Evolutionary conservation across 2,329 filamentous ascomycete genomes (phyloP).

Genomic region (Colletotrichum neosansevieriae): DNA sequence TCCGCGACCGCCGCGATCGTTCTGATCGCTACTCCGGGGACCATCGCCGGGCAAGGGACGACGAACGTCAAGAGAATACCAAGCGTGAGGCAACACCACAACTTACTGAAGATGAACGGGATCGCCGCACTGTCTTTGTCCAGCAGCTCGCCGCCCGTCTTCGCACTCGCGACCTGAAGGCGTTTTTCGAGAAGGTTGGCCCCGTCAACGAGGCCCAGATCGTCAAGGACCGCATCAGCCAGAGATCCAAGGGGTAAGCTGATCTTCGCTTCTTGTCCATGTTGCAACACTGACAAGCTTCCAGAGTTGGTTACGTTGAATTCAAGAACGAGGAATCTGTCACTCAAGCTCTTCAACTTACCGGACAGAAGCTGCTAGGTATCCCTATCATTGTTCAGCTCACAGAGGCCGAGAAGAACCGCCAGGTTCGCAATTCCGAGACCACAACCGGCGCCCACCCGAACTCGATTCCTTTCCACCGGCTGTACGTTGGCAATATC

Average conservation of each 20-base stretch:
- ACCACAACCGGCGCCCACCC: slow-evolving; percentile 70
- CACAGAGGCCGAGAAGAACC: slow-evolving; percentile 99
- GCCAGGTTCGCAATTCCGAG: slow-evolving; percentile 88
- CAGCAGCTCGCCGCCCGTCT: slow-evolving; percentile 96
- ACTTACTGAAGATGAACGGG: slow-evolving; percentile 93
- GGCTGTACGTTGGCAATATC: slow-evolving; percentile 98
- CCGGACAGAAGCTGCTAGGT: slow-evolving; percentile 97
- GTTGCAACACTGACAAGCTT: slow-evolving; percentile 51
- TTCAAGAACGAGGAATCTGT: slow-evolving; percentile 98
- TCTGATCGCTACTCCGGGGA: slow-evolving; percentile 50
- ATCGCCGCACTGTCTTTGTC: slow-evolving; percentile 96
- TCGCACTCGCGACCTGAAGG: slow-evolving; percentile 90
- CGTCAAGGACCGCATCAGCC: slow-evolving; percentile 96
- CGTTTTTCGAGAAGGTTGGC: slow-evolving; percentile 95
- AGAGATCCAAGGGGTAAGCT: slow-evolving; percentile 93
- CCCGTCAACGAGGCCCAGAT: slow-evolving; percentile 98
- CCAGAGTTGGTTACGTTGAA: slow-evolving; percentile 97
- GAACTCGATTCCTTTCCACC: slow-evolving; percentile 93
- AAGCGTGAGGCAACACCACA: slow-evolving; percentile 73
- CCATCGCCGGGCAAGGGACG: slow-evolving; percentile 67
- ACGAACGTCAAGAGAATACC: slow-evolving; percentile 54
- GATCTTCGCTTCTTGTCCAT: not conserved
- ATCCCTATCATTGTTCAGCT: slow-evolving; percentile 98
- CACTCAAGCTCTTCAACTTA: slow-evolving; percentile 93
- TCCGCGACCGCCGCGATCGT: slow-evolving; percentile 67